Percentiles rank a stretch among this genome's conserved stretches.
phyloP scores from a whole-genome alignment of 768 basidiomycete species.

The Suillus subalutaceus region DNA sequence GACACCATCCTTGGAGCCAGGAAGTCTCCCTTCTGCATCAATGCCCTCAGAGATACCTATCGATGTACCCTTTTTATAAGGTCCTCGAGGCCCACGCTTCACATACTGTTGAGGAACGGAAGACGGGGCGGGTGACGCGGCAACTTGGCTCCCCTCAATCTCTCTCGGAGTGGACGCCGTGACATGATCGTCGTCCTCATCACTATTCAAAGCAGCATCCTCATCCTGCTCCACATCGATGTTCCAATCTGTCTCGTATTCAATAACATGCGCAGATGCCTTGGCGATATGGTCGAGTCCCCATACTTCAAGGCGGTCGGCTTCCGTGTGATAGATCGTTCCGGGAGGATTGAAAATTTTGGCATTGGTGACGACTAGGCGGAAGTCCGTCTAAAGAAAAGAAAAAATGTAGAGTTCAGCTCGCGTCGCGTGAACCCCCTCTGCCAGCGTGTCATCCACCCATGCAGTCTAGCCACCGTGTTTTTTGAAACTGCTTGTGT shows the following conservation, averaged over 20 bases:
- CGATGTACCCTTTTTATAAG: conserved; percentile 55
- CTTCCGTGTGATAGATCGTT: conserved; percentile 74
- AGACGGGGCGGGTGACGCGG: conserved; percentile 50
- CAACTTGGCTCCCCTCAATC: conserved; percentile 43
- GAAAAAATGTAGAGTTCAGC: conserved; percentile 12
- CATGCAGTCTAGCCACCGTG: background rate
- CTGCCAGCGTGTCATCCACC: background rate
- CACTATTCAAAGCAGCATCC: conserved; percentile 36
- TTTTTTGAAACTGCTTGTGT: background rate
- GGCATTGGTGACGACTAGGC: conserved; percentile 72
- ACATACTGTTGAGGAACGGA: conserved; percentile 33
- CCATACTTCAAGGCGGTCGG: conserved; percentile 70
- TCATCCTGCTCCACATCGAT: conserved; percentile 76
- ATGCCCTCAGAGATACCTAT: conserved; percentile 46
- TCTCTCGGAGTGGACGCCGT: conserved; percentile 46
- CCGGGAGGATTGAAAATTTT: conserved; percentile 78
- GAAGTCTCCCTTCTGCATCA: conserved; percentile 71
- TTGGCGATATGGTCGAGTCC: conserved; percentile 75
- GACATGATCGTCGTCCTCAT: conserved; percentile 33
- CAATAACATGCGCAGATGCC: conserved; percentile 73
- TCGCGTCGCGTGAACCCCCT: conserved; percentile 10
- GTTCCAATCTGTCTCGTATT: conserved; percentile 84
- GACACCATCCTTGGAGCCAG: conserved; percentile 77
- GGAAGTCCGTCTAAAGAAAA: conserved; percentile 59
- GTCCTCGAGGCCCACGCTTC: conserved; percentile 52